A percentile compares a stretch with the other conserved stretches of the same genome.
Conservation (phyloP, 2,329 filamentous ascomycete species). For the Xylariaceae sp. region DNA sequence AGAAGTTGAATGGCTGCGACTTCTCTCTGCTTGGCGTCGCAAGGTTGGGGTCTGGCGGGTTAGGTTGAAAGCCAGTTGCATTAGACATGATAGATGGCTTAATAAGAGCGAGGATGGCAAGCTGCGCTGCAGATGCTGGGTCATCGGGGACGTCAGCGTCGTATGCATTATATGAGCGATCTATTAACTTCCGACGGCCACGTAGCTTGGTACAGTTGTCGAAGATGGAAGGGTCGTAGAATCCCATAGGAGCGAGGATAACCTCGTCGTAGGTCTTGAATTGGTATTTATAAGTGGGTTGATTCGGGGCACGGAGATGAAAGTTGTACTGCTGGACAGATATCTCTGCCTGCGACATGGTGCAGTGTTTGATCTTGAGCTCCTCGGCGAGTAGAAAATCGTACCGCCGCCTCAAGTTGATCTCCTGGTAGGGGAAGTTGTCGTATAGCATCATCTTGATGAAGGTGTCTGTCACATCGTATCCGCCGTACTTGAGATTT, state of each 20-base stretch:
- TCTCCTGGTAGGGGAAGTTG: slow-evolving; percentile 91
- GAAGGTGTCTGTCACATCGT: slow-evolving; percentile 90
- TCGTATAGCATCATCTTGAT: slow-evolving; percentile 98
- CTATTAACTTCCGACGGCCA: slow-evolving; percentile 76
- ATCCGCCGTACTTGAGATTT: slow-evolving; percentile 91
- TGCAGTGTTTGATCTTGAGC: slow-evolving; percentile 89
- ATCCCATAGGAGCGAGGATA: slow-evolving; percentile 91
- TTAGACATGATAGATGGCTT: slow-evolving; percentile 55
- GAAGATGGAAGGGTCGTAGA: slow-evolving; percentile 85
- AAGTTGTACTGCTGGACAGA: slow-evolving; percentile 87
- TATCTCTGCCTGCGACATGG: slow-evolving; percentile 85
- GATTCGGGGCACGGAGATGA: slow-evolving; percentile 81
- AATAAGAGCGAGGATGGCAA: slow-evolving; percentile 59
- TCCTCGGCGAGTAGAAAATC: slow-evolving; percentile 94
- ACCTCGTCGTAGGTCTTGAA: slow-evolving; percentile 98
- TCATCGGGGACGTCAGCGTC: slow-evolving; percentile 86
- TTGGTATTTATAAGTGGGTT: slow-evolving; percentile 86
- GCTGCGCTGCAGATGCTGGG: slow-evolving; percentile 79
- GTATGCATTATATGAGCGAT: slow-evolving; percentile 89
- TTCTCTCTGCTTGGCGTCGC: slow-evolving; percentile 63
- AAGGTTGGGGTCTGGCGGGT: slow-evolving; percentile 42
- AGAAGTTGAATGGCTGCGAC: slow-evolving; percentile 65
- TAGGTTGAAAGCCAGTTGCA: slow-evolving; percentile 41
- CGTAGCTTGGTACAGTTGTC: slow-evolving; percentile 77
- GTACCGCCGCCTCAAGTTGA: slow-evolving; percentile 85